A percentile compares a stretch with the other conserved stretches of the same genome.
phyloP scores from a whole-genome alignment of 2,329 filamentous ascomycete species.

The Colletotrichum somersetense region DNA sequence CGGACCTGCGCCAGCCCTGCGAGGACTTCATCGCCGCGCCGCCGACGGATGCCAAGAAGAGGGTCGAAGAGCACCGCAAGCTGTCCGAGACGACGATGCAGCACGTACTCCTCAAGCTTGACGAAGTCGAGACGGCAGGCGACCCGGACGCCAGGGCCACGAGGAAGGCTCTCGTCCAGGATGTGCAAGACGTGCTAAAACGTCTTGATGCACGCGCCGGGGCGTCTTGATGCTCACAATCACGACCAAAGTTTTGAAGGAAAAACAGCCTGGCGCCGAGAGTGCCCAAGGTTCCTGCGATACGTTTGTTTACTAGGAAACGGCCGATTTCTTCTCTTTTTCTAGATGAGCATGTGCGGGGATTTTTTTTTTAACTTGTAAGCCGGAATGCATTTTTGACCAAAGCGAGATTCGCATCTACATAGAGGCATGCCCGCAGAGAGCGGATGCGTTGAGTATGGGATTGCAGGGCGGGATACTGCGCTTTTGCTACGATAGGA shows the following conservation, averaged over 20 bases:
- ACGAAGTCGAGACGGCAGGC: conserved; percentile 80
- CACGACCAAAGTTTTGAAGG: background rate
- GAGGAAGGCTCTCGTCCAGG: conserved; percentile 79
- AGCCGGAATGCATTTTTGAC: conserved; percentile 31
- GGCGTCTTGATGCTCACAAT: conserved; percentile 67
- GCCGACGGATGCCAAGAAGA: conserved; percentile 75
- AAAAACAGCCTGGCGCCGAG: conserved; percentile 4
- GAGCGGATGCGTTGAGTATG: conserved; percentile 12
- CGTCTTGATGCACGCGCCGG: conserved; percentile 61
- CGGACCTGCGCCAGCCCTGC: conserved; percentile 74
- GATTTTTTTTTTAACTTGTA: conserved; percentile 11
- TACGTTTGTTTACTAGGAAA: conserved; percentile 27
- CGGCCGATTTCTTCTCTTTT: conserved; percentile 15
- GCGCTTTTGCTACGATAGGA: conserved; percentile 26
- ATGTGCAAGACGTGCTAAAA: conserved; percentile 76
- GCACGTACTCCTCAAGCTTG: conserved; percentile 81
- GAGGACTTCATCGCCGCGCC: conserved; percentile 71
- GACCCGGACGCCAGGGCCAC: conserved; percentile 72
- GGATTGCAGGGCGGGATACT: background rate
- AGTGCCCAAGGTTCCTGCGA: conserved; percentile 21
- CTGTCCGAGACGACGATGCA: conserved; percentile 82
- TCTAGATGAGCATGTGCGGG: conserved; percentile 20
- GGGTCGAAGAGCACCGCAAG: conserved; percentile 79
- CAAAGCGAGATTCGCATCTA: conserved; percentile 41
- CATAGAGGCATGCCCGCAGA: conserved; percentile 27